These are phyloP conservation scores for Sporothrix pallida DNA, from an alignment of 2,329 filamentous ascomycete species.

Conservation along the genomic window DNA sequence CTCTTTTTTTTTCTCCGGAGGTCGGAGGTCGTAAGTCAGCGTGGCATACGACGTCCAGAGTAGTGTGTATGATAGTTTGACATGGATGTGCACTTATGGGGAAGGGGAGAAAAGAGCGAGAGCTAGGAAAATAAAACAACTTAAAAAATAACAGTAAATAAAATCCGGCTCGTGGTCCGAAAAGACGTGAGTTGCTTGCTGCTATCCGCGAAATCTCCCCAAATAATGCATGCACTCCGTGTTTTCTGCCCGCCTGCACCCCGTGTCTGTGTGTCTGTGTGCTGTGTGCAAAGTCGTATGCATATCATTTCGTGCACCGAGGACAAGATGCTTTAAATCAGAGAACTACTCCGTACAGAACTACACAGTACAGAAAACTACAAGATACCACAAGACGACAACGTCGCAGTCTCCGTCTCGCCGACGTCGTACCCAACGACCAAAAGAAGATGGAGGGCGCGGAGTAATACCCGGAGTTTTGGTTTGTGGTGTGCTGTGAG, in stretches of 20 bases:
- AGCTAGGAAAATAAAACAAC: neutral
- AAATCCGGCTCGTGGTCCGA: constrained; percentile 12
- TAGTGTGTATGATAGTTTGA: neutral
- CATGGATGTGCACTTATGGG: constrained; percentile 21
- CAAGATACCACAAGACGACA: neutral
- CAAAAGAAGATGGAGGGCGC: neutral
- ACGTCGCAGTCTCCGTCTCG: neutral
- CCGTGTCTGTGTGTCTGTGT: too few species aligned
- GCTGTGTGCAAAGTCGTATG: too few species aligned
- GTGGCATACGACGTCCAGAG: neutral
- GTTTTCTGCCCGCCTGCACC: neutral
- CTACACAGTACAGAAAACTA: too few species aligned
- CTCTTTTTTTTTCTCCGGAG: neutral
- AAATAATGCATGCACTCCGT: neutral
- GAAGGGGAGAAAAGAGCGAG: neutral
- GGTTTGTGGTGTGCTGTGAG: neutral
- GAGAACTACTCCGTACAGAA: too few species aligned
- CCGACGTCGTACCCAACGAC: neutral
- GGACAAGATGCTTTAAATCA: too few species aligned
- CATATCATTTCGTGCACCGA: neutral
- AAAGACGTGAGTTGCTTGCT: neutral
- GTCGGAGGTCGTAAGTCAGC: constrained; percentile 4
- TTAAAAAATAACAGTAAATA: neutral
- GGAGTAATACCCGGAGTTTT: constrained; percentile 17
- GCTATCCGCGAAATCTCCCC: neutral